A percentile compares a stretch with the other conserved stretches of the same genome.
Evolutionary conservation across 352 stramenopile genomes (phyloP).

Genomic region (Phytophthora sp.): DNA sequence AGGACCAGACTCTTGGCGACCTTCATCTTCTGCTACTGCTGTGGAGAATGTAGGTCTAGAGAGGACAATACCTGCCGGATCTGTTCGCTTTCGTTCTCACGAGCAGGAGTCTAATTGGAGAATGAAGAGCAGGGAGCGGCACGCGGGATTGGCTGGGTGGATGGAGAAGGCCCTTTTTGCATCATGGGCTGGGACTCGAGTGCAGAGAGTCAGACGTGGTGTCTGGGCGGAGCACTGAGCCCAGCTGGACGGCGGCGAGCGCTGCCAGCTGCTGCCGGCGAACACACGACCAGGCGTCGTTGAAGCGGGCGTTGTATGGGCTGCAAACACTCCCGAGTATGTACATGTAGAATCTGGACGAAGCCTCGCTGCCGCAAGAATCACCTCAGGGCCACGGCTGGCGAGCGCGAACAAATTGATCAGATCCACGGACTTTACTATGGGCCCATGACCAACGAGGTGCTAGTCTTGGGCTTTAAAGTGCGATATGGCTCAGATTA

Average conservation of each 20-base stretch:
- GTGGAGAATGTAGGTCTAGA: not conserved
- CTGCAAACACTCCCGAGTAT: no score
- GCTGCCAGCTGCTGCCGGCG: slow-evolving; percentile 19
- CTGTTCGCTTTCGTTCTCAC: slow-evolving; percentile 14
- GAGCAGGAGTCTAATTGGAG: slow-evolving; percentile 41
- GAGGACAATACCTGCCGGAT: not conserved
- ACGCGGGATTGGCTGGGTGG: slow-evolving; percentile 3
- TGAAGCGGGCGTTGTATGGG: slow-evolving; percentile 10
- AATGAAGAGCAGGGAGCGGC: slow-evolving; percentile 27
- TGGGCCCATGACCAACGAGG: slow-evolving; percentile 6
- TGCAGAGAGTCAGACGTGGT: slow-evolving; percentile 34
- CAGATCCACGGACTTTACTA: slow-evolving; percentile 8
- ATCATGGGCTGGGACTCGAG: slow-evolving; percentile 32
- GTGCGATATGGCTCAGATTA: slow-evolving; percentile 14
- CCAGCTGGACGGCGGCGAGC: slow-evolving; percentile 17
- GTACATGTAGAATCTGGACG: slow-evolving; percentile 22
- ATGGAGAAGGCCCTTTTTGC: not conserved
- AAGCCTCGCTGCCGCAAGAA: not conserved
- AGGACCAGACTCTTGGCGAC: slow-evolving; percentile 54
- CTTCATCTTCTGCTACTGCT: slow-evolving; percentile 39
- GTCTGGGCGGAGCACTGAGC: slow-evolving; percentile 15
- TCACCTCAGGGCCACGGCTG: slow-evolving; percentile 12
- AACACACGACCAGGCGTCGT: slow-evolving; percentile 27
- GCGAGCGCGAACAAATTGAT: slow-evolving; percentile 7
- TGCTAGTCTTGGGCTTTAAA: not conserved